Base-by-base conservation (phyloP, 495 filamentous ascomycete genomes). In the Pseudotulostoma volvatum region DNA sequence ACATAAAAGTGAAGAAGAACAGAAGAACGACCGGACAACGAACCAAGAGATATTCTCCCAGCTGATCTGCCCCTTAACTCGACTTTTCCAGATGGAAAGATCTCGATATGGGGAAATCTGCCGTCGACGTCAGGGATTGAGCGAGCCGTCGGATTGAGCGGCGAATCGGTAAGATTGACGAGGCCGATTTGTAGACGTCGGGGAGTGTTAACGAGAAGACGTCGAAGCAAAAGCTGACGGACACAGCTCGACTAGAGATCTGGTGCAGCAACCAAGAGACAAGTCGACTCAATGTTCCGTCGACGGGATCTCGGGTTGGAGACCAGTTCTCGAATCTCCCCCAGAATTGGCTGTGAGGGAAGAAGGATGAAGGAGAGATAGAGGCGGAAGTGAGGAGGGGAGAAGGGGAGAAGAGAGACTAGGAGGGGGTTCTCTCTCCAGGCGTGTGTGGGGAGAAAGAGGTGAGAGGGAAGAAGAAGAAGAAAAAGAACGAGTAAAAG, bases 311-410 rank as follows among this genome's bases (percentile, higher is more conserved):
- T 50, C 40, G 41, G 45, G 46, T 43, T 44, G 50, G 40, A 51
- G 52, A 59, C 53, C 50, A 55, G 54, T 32, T 54, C 56, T 64
- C 58, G 47, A 49, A 50, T 49, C 55, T 58, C 60, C 63, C 61
- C 58, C 47, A 53, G 50, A 66, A 67, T 59, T 55, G 62, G 60
- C 52, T 62, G 63, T 61, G 59, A 37, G 46, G 47, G 44, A 46
- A 41, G 47, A 55, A 58, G 60, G 55, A 63, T 65, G 63, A 68
- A 66, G 63, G 66, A 64, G 57, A 58, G 68, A 56, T 57, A 68
- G 67, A 63, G 60, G 67, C 59, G 66, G 63, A 70, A 64, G 64
- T 67, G 61, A 57, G 44, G 48, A 51, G 51, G 44, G 64, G 63
- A 67, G 63, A 58, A 42, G 49, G 53, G 52, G 47, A 51, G 48